Evolutionary conservation across 1,284 basidiomycete genomes (phyloP), one percentile per base, ranked within the genome.

Genomic region (Gymnopus androsaceus): DNA sequence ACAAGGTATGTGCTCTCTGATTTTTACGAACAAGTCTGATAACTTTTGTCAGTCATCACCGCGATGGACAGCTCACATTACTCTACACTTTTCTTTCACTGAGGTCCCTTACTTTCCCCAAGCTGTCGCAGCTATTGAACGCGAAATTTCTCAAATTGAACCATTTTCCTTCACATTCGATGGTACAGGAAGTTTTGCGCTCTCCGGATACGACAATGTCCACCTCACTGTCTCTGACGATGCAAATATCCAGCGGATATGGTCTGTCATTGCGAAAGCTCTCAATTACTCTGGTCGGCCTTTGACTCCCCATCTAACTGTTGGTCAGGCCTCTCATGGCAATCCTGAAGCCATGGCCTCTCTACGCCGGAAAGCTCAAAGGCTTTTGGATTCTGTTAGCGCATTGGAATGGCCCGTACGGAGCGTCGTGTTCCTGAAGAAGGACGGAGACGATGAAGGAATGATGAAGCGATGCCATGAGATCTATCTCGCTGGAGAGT

Each of bases 21-120:
- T 23, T 36, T 1, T 19, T 25, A 21, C 25, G 9, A 2, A 12
- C 17, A 21, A 28, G 15, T 15, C 38, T 31, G 14, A 44, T 42
- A 17, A 15, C 19, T 30, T 6, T 34, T 38, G 8, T 12, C 27
- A 54, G 52, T 33, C 59, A 50, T 47, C 54, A 55, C 55, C 53
- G 36, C 46, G 61, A 27, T 63, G 57, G 64, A 63, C 63, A 31
- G 49, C 63, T 15, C 64, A 62, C 44, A 45, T 63, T 6, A 63
- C 60, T 12, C 46, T 64, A 28, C 40, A 64, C 37, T 63, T 60
- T 48, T 63, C 61, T 8, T 64, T 63, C 51, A 57, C 57, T 19
- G 38, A 55, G 7, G 34, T 46, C 8, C 28, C 33, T 12, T 36
- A 50, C 12, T 60, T 65, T 47, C 30, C 55, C 7, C 47, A 36